Evolutionary conservation across 139 green algal species (phyloP).

Genomic region (Tetraselmis chui): DNA sequence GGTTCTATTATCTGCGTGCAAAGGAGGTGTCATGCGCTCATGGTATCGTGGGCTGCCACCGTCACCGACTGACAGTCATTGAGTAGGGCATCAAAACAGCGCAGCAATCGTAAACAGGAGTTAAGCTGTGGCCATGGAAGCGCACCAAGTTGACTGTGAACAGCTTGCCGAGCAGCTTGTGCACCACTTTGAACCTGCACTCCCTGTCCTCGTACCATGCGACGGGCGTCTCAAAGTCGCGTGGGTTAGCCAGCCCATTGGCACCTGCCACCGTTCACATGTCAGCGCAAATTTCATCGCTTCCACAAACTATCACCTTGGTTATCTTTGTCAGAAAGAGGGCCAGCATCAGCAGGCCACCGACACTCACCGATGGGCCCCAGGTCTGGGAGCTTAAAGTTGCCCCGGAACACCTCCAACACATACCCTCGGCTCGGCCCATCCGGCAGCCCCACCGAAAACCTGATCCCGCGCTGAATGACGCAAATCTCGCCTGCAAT

Average conservation of each 20-base stretch:
- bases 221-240: conserved; percentile 79
- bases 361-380: conserved; percentile 71
- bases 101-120: no score
- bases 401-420: conserved; percentile 79
- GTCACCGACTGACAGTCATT: no score
- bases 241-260: conserved; percentile 83
- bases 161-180: conserved; percentile 84
- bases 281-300: no score
- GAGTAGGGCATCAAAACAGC: no score
- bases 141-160: conserved; percentile 38
- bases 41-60: no score
- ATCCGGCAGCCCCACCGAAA: conserved; percentile 61
- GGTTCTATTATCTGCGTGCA: no score
- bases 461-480: conserved; percentile 74
- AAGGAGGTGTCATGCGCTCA: no score
- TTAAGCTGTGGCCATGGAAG: no score
- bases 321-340: no score
- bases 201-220: conserved; percentile 75
- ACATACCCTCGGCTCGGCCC: conserved; percentile 67
- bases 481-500: conserved; percentile 81
- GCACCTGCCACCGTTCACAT: conserved; percentile 59
- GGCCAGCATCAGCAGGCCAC: not conserved
- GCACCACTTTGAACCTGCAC: conserved; percentile 53
- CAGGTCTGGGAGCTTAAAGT: conserved; percentile 88
- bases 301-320: no score